A percentile compares a stretch with the other conserved stretches of the same genome.
Conservation (phyloP, 2,329 filamentous ascomycete species). For the Didymella lethalis region DNA sequence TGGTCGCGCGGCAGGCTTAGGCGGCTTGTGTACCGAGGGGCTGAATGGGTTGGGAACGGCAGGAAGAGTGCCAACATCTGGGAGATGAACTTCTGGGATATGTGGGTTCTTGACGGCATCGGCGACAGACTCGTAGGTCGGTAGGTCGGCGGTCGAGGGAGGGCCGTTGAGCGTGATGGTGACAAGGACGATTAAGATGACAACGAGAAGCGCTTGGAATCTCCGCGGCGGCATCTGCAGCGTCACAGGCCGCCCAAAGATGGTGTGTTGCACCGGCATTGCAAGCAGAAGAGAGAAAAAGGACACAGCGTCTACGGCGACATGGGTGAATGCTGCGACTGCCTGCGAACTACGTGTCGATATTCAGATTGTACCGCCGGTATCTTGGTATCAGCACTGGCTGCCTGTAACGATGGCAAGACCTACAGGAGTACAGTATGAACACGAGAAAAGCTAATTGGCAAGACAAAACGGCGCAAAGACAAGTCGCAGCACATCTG, state of each 20-base stretch:
- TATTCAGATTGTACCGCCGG: conserved; percentile 9
- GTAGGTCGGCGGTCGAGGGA: conserved; percentile 47
- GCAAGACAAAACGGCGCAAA: conserved; percentile 5
- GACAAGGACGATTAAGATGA: conserved; percentile 43
- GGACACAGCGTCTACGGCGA: conserved; percentile 9
- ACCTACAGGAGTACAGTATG: not conserved
- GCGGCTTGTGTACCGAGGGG: conserved; percentile 73
- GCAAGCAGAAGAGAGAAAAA: conserved; percentile 3
- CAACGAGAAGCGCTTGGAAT: conserved; percentile 55
- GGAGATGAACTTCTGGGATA: conserved; percentile 43
- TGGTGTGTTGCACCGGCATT: conserved; percentile 48
- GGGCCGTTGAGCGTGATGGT: conserved; percentile 51
- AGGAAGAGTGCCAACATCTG: conserved; percentile 35
- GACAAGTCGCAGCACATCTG: conserved; percentile 12
- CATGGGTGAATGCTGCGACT: conserved; percentile 11
- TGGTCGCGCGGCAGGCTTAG: conserved; percentile 76
- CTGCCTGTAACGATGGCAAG: conserved; percentile 4
- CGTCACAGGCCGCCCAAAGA: conserved; percentile 43
- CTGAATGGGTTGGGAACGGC: conserved; percentile 64
- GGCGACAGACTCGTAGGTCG: conserved; percentile 45
- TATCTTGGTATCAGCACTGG: conserved; percentile 28
- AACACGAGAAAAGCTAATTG: conserved; percentile 2
- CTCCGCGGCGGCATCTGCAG: conserved; percentile 55
- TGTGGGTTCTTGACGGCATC: conserved; percentile 53
- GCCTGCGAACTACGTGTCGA: not conserved